A percentile compares a stretch with the other conserved stretches of the same genome.
phyloP scores from a whole-genome alignment of 805 yeast species.

The Wickerhamomyces bovis region DNA sequence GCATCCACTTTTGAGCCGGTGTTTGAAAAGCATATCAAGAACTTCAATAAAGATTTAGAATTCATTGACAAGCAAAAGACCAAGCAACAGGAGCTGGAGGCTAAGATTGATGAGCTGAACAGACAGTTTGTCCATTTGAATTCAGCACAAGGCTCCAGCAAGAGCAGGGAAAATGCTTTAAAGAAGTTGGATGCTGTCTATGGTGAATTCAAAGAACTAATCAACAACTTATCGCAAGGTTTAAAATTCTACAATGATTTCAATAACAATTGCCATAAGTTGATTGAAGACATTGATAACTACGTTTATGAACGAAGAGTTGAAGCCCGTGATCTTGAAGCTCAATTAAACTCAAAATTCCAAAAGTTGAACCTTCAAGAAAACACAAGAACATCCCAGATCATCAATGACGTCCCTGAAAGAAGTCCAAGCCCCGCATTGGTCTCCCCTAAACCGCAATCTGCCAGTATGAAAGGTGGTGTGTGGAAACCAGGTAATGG shows the following conservation, averaged over 20 bases:
- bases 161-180: constrained; percentile 40
- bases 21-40: constrained; percentile 36
- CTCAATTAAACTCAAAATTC: constrained; percentile 17
- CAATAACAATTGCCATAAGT: constrained; percentile 36
- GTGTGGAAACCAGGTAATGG: constrained; percentile 24
- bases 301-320: constrained; percentile 46
- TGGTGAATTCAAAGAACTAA: constrained; percentile 38
- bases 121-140: constrained; percentile 21
- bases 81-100: constrained; percentile 34
- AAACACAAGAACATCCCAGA: constrained; percentile 1
- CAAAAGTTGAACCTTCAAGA: constrained; percentile 25
- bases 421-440: constrained; percentile 13
- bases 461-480: constrained; percentile 22
- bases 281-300: constrained; percentile 43
- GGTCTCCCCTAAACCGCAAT: constrained; percentile 20
- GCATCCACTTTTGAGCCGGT: constrained; percentile 33
- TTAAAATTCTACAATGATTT: constrained; percentile 63
- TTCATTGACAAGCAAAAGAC: constrained; percentile 37
- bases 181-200: constrained; percentile 36
- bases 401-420: neutral
- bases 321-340: constrained; percentile 48
- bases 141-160: constrained; percentile 9
- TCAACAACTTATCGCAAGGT: constrained; percentile 61
- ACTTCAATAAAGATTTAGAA: constrained; percentile 44
- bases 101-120: constrained; percentile 31